phyloP scores from a whole-genome alignment of 2,329 filamentous ascomycete genomes.

The Sclerotinia sclerotiorum region DNA sequence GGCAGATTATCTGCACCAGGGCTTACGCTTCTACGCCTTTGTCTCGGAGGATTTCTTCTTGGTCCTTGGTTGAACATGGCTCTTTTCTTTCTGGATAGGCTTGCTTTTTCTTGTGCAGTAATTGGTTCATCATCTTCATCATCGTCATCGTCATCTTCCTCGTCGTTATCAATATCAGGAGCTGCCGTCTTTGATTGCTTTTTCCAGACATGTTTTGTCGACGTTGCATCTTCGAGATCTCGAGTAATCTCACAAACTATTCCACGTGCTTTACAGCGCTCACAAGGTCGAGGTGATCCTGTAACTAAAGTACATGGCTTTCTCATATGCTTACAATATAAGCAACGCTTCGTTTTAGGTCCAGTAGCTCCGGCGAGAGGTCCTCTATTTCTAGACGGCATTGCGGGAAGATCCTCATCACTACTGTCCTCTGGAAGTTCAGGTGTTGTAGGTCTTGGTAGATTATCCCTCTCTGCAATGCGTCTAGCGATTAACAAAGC shows the following conservation, averaged over 20 bases:
- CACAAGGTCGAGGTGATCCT: background rate
- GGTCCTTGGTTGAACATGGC: background rate
- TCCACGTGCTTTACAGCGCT: slow-evolving; percentile 3
- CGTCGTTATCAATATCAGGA: background rate
- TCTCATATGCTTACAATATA: slow-evolving; percentile 1
- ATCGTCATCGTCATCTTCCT: background rate
- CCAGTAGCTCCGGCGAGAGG: background rate
- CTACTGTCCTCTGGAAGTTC: slow-evolving; percentile 5
- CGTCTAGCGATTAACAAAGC: background rate
- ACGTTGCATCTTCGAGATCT: background rate
- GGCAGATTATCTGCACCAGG: background rate
- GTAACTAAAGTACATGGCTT: background rate
- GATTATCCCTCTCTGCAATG: background rate
- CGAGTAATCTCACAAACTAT: slow-evolving; percentile 5
- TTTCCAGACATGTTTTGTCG: background rate
- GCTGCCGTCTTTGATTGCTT: accelerated
- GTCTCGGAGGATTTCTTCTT: background rate
- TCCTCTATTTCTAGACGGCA: background rate
- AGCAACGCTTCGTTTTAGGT: background rate
- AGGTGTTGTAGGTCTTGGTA: background rate
- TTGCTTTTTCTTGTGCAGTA: background rate
- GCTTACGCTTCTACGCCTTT: background rate
- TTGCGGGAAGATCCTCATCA: slow-evolving; percentile 11
- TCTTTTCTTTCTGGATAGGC: slow-evolving; percentile 1
- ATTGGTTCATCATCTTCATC: slow-evolving; percentile 3